These are phyloP conservation scores for Clonostachys rhizophaga DNA, from an alignment of 2,329 filamentous ascomycete species.

Conservation along the genomic window DNA sequence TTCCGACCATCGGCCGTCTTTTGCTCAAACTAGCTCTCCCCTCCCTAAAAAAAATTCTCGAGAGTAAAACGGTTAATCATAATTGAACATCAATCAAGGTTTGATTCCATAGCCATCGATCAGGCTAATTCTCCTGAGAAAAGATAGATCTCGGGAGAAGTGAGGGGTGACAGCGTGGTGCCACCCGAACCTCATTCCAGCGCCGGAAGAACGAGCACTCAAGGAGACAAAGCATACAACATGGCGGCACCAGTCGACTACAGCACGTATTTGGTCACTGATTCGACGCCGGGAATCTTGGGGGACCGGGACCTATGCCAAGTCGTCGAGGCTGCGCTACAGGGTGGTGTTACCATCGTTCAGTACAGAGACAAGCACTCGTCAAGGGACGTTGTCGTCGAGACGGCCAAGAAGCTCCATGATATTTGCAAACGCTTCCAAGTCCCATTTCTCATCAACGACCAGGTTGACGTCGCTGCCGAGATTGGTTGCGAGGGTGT, in stretches of 20 bases:
- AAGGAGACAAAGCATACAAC: too few species aligned
- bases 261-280: slow-evolving; percentile 85
- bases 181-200: too few species aligned
- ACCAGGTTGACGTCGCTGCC: slow-evolving; percentile 83
- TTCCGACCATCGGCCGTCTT: too few species aligned
- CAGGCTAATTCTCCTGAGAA: too few species aligned
- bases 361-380: slow-evolving; percentile 88
- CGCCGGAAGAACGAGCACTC: too few species aligned
- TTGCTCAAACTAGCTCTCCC: too few species aligned
- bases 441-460: slow-evolving; percentile 87
- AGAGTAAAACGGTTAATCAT: too few species aligned
- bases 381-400: slow-evolving; percentile 67
- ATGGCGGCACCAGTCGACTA: slow-evolving; percentile 54
- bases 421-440: slow-evolving; percentile 59
- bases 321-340: slow-evolving; percentile 71
- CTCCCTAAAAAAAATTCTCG: too few species aligned
- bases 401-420: slow-evolving; percentile 69
- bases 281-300: slow-evolving; percentile 83
- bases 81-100: too few species aligned
- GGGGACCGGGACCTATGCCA: slow-evolving; percentile 63
- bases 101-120: too few species aligned
- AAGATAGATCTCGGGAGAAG: too few species aligned
- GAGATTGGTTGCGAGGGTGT: slow-evolving; percentile 87
- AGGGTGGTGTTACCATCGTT: slow-evolving; percentile 79
- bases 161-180: too few species aligned